These are phyloP conservation scores for Rhizopogon sp. DNA, from an alignment of 768 basidiomycete species.

Conservation along the genomic window DNA sequence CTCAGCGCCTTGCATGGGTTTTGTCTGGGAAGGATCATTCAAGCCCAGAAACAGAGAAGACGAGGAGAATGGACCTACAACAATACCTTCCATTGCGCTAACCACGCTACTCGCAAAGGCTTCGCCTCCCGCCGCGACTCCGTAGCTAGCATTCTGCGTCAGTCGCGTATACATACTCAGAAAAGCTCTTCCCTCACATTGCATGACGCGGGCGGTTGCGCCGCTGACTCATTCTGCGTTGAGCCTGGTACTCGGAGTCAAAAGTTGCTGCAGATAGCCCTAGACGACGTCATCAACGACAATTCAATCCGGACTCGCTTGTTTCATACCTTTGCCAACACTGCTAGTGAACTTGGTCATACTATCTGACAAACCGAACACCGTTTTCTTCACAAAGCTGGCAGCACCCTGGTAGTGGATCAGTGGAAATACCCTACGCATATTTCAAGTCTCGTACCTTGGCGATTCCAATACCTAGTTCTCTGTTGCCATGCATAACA, in stretches of 20 bases:
- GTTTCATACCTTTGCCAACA: conserved; percentile 78
- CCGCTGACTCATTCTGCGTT: conserved; percentile 80
- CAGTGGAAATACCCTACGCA: conserved; percentile 1
- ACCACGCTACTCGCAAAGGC: conserved; percentile 91
- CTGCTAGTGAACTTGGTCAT: conserved; percentile 98
- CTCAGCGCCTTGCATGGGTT: conserved; percentile 96
- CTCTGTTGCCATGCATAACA: conserved; percentile 93
- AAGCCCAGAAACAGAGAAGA: conserved; percentile 1
- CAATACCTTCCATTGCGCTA: conserved; percentile 93
- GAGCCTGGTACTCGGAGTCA: conserved; percentile 92
- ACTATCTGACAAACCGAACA: conserved; percentile 94
- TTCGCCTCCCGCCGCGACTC: conserved; percentile 92
- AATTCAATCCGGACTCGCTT: neutral
- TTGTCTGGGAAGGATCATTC: conserved; percentile 52
- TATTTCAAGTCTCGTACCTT: conserved; percentile 46
- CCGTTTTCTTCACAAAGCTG: conserved; percentile 97
- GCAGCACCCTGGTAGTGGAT: conserved; percentile 74
- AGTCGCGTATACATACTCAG: neutral
- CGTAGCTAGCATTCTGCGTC: conserved; percentile 54
- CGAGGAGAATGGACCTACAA: conserved; percentile 44
- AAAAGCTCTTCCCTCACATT: conserved; percentile 46
- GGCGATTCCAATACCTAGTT: conserved; percentile 90
- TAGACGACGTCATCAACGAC: conserved; percentile 22
- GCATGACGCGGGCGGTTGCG: conserved; percentile 96
- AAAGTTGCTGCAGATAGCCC: conserved; percentile 96